These are phyloP conservation scores for Ogataea salicorniae DNA, from an alignment of 805 yeast species.

Conservation along the genomic window DNA sequence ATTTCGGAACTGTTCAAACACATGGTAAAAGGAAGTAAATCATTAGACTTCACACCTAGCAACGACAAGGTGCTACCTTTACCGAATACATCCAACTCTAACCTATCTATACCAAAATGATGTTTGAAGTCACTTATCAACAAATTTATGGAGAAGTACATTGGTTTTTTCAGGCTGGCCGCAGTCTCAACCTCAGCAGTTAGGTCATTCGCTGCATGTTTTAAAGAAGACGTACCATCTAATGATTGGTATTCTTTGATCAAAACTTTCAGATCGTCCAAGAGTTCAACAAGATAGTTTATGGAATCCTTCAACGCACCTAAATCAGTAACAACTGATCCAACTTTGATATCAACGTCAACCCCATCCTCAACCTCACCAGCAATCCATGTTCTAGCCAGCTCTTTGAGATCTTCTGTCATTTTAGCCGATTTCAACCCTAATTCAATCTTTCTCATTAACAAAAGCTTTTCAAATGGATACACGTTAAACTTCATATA, in stretches of 20 bases:
- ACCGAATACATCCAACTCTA: constrained; percentile 16
- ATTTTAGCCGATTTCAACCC: constrained; percentile 8
- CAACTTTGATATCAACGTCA: constrained; percentile 18
- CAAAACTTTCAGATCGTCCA: constrained; percentile 1
- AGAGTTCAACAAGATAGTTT: constrained; percentile 1
- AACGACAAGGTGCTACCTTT: constrained; percentile 11
- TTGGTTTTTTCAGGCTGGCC: constrained; percentile 3
- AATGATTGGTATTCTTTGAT: too few species aligned
- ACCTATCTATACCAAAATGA: constrained; percentile 20
- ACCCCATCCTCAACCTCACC: constrained; percentile 14
- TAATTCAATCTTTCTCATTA: constrained; percentile 11
- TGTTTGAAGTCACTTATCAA: constrained; percentile 17
- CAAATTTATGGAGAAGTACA: constrained; percentile 15
- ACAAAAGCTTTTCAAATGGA: constrained; percentile 19
- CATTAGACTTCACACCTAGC: constrained; percentile 12
- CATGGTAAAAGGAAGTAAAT: constrained; percentile 19
- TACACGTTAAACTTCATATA: constrained; percentile 14
- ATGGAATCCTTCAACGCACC: constrained; percentile 3
- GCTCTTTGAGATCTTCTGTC: constrained; percentile 9
- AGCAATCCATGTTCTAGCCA: constrained; percentile 12
- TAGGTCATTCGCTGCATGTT: background rate
- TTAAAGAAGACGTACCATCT: background rate
- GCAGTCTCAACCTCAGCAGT: background rate
- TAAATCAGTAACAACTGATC: constrained; percentile 13
- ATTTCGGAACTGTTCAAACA: constrained; percentile 5